These are phyloP conservation scores for Sphagnum fallax DNA, from an alignment of 228 moss, liverwort and hornwort genomes.

Conservation along the genomic window DNA sequence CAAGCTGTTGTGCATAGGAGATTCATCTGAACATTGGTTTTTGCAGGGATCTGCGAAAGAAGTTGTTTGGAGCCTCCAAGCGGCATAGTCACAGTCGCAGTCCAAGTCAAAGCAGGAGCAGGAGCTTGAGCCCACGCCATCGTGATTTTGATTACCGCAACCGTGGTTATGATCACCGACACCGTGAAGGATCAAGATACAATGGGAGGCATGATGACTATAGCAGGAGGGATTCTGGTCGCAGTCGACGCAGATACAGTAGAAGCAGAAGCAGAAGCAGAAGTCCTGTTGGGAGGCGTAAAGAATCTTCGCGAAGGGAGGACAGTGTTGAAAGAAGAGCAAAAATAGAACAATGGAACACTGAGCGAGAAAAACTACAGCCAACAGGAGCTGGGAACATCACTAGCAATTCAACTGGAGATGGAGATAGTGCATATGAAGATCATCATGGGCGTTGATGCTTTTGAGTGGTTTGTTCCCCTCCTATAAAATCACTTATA, in stretches of 20 bases:
- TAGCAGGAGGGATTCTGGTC: no score
- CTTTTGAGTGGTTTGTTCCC: no score
- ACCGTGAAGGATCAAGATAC: slow-evolving; percentile 20
- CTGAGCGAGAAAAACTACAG: slow-evolving; percentile 18
- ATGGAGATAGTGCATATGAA: not conserved
- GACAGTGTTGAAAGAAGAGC: slow-evolving; percentile 39
- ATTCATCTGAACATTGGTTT: not conserved
- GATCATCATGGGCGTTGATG: no score
- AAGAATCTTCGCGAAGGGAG: slow-evolving; percentile 19
- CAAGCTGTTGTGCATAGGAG: no score
- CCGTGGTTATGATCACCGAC: slow-evolving; percentile 23
- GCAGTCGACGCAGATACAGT: not conserved
- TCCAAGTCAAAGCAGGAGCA: slow-evolving; percentile 4
- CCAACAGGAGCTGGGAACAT: not conserved
- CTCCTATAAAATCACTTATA: no score
- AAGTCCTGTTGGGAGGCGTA: slow-evolving; percentile 12
- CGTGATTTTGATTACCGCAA: slow-evolving; percentile 30
- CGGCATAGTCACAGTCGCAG: slow-evolving; percentile 30
- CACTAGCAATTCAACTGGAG: not conserved
- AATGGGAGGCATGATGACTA: slow-evolving; percentile 22
- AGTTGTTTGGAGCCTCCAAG: slow-evolving; percentile 33
- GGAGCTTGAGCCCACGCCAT: slow-evolving; percentile 25
- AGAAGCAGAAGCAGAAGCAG: slow-evolving; percentile 16
- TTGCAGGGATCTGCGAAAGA: slow-evolving; percentile 35
- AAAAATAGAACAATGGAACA: slow-evolving; percentile 44